Conservation (phyloP, 805 yeast species). For the Candida easanensis region DNA sequence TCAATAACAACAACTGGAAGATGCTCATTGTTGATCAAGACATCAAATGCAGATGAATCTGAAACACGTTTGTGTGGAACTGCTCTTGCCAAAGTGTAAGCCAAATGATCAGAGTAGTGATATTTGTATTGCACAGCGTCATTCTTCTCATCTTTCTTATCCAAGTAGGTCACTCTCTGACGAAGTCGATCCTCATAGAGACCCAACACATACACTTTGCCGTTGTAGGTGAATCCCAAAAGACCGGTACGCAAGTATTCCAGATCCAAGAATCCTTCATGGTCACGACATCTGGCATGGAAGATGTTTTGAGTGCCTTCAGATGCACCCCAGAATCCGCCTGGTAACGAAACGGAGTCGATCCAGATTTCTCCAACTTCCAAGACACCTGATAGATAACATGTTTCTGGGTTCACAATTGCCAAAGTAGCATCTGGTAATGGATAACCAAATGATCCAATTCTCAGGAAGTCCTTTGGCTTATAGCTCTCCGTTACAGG, state of each 20-base stretch:
- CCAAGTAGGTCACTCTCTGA: slow-evolving; percentile 69
- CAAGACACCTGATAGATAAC: slow-evolving; percentile 64
- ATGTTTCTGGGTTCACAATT: slow-evolving; percentile 90
- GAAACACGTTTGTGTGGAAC: slow-evolving; percentile 64
- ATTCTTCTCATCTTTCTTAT: slow-evolving; percentile 36
- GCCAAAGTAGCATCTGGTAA: slow-evolving; percentile 92
- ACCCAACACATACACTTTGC: slow-evolving; percentile 85
- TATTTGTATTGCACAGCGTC: slow-evolving; percentile 42
- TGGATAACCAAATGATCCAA: slow-evolving; percentile 93
- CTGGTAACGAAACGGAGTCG: slow-evolving; percentile 88
- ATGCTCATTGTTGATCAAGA: slow-evolving; percentile 67
- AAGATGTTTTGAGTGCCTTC: slow-evolving; percentile 71
- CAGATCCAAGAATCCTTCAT: slow-evolving; percentile 64
- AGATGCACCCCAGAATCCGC: slow-evolving; percentile 78
- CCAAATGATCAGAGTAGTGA: slow-evolving; percentile 84
- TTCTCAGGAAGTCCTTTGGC: slow-evolving; percentile 52
- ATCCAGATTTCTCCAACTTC: slow-evolving; percentile 97
- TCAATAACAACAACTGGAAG: slow-evolving; percentile 86
- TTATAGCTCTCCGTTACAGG: slow-evolving; percentile 41
- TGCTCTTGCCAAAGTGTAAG: slow-evolving; percentile 77
- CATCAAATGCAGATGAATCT: slow-evolving; percentile 91
- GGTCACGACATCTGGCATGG: slow-evolving; percentile 77
- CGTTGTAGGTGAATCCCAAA: slow-evolving; percentile 83
- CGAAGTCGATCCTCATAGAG: slow-evolving; percentile 87
- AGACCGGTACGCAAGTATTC: slow-evolving; percentile 89